phyloP scores from a whole-genome alignment of 495 filamentous ascomycete genomes.

The Lasiosphaeria miniovina region DNA sequence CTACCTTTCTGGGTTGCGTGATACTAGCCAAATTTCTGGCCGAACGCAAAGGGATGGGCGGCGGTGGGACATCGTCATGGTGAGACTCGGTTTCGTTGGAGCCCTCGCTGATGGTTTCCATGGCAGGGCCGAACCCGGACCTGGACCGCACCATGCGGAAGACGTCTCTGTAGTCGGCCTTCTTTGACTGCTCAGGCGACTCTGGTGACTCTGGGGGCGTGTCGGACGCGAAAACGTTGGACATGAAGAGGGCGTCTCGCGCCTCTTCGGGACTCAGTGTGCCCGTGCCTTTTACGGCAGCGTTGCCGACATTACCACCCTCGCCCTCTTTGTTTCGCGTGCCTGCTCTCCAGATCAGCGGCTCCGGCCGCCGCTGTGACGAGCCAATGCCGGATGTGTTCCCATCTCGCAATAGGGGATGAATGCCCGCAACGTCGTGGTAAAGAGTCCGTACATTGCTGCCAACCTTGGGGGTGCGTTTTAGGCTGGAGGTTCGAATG shows the following conservation, averaged over 20 bases:
- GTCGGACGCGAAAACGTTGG: background rate
- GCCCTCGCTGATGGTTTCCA: slow-evolving; percentile 19
- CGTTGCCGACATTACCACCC: too few species aligned
- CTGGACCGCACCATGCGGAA: background rate
- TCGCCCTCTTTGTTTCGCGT: background rate
- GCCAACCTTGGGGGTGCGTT: background rate
- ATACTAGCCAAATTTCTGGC: background rate
- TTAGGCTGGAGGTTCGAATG: background rate
- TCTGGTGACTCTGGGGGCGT: background rate
- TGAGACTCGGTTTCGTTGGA: slow-evolving; percentile 7
- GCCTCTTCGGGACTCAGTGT: background rate
- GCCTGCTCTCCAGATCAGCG: background rate
- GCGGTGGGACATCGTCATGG: background rate
- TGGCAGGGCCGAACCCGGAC: slow-evolving; percentile 3
- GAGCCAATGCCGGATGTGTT: background rate
- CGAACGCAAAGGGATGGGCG: background rate
- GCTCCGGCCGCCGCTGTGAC: background rate
- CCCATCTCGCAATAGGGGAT: background rate
- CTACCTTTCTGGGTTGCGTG: background rate
- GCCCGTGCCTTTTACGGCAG: background rate
- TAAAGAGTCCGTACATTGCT: too few species aligned
- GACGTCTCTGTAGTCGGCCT: background rate
- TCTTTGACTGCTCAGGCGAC: background rate
- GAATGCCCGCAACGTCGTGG: background rate
- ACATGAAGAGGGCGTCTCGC: background rate